A percentile compares a stretch with the other conserved stretches of the same genome.
phyloP scores from a whole-genome alignment of 2,329 filamentous ascomycete genomes.

The Penicillium digitatum region DNA sequence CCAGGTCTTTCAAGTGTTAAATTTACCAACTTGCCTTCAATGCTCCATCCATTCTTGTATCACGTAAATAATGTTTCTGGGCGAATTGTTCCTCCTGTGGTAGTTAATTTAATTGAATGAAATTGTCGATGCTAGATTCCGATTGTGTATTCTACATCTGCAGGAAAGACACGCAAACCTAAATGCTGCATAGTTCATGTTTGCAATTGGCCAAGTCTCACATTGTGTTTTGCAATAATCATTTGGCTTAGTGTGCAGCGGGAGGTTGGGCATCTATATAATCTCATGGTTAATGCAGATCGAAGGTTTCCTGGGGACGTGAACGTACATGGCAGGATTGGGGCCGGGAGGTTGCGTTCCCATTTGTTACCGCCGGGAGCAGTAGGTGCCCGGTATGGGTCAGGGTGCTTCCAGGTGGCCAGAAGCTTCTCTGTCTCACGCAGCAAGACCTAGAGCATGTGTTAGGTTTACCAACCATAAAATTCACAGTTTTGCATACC shows the following conservation, averaged over 20 bases:
- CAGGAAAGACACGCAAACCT: not conserved
- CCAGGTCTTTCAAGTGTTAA: constrained; percentile 17
- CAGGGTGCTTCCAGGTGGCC: constrained; percentile 94
- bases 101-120: not conserved
- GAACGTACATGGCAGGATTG: constrained; percentile 72
- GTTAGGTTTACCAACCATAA: constrained; percentile 1
- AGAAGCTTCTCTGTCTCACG: constrained; percentile 83
- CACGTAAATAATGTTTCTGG: not conserved
- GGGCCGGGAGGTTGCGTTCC: constrained; percentile 83
- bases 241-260: constrained; percentile 20
- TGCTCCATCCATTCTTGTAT: not conserved
- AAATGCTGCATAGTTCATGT: not conserved
- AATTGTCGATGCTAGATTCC: not conserved
- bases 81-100: not conserved
- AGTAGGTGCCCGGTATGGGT: constrained; percentile 83
- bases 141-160: not conserved
- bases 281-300: constrained; percentile 3
- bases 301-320: not conserved
- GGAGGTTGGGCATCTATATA: constrained; percentile 25
- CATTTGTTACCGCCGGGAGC: constrained; percentile 96
- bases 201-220: not conserved
- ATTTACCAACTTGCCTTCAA: not conserved
- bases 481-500: constrained; percentile 48
- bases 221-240: not conserved
- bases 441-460: constrained; percentile 63